Evolutionary conservation across 2,329 filamentous ascomycete genomes (phyloP), one percentile per base, ranked within the genome.

Genomic region (Talaromyces pinophilus): DNA sequence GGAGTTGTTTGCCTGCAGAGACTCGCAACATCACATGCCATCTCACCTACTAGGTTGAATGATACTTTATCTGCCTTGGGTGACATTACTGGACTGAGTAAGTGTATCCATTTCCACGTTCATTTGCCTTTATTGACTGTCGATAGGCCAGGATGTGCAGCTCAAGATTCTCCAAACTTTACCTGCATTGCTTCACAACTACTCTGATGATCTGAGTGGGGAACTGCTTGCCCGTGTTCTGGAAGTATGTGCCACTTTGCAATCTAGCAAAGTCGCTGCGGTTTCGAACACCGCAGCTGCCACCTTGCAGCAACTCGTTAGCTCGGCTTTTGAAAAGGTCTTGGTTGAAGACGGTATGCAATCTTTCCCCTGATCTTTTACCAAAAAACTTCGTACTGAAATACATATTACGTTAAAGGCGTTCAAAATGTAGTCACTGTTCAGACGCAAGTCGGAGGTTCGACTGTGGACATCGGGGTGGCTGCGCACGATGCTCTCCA

Each of bases 241-340:
- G 70, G 93, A 96, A 75, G 92, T 97, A 75, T 98, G 95, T 80
- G 95, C 95, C 68, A 90, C 92, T 61, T 81, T 99, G 59, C 93
- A 98, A 79, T 90, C 88, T 65, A 95, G 91, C 78, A 98, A 97
- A 80, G 96, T 93, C 80, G 88, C 90, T 30, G 93, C 96, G 62
- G 93, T 99, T 71, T 96, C 94, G 75, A 96, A 96, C 72, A 98
- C 96, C 0, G 95, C 95, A 10, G 92, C 94, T 30, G 95, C 95
- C n/a, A 98, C 95, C 1, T 82, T 99, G 63, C 94, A 97, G 78
- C 95, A 98, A 77, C 86, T 99, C 15, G 89, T 98, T 7, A 92
- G 95, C 38, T 90, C 92, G 0, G 91, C 97, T 0, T 98, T 97
- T 78, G 95, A 98, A 76, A 95, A 96, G 76, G 92, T 97, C 1